phyloP scores from a whole-genome alignment of 140 eudicot species.

The Flaveria floridana region DNA sequence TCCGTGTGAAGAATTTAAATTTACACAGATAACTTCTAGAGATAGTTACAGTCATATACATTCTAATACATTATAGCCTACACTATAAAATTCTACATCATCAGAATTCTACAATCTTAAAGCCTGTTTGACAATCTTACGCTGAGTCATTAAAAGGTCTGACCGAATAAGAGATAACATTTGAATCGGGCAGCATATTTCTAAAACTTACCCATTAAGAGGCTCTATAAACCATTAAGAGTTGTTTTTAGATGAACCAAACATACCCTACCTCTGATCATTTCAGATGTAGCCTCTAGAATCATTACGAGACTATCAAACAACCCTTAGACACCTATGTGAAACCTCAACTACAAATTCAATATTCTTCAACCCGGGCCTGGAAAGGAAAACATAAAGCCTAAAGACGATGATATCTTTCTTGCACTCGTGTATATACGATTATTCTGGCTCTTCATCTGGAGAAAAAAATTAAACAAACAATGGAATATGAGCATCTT shows the following conservation, averaged over 20 bases:
- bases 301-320: too few species aligned
- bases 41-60: background rate
- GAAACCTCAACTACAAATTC: background rate
- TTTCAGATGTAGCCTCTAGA: too few species aligned
- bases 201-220: too few species aligned
- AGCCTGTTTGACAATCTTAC: too few species aligned
- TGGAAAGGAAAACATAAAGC: background rate
- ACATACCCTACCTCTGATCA: too few species aligned
- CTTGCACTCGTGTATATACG: background rate
- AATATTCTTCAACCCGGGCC: background rate
- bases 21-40: background rate
- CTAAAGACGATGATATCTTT: background rate
- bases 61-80: too few species aligned
- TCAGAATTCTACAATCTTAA: background rate
- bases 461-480: background rate
- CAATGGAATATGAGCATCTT: background rate
- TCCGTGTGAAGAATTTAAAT: background rate
- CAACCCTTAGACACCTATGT: background rate
- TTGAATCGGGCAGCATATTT: too few species aligned
- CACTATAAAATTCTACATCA: background rate
- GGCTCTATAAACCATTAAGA: too few species aligned
- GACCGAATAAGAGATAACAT: too few species aligned
- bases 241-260: too few species aligned
- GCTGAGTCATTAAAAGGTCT: too few species aligned
- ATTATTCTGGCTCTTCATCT: background rate